Conservation (phyloP, 176 grass and related monocot genomes). For the Alloteropsis semialata region DNA sequence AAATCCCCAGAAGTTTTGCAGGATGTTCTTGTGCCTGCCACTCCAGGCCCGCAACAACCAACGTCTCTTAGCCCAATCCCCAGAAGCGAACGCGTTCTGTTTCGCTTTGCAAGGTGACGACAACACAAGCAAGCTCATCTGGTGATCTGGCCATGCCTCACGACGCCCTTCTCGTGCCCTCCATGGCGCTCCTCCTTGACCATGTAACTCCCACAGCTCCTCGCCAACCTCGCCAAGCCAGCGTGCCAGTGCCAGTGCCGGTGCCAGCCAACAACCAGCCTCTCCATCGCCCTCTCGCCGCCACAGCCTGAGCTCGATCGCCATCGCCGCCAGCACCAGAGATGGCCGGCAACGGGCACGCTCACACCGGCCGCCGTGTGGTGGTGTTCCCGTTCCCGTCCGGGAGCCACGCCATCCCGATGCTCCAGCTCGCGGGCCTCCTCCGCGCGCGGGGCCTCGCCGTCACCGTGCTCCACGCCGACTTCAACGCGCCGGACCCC, state of each 20-base stretch:
- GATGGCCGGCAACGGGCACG: not conserved
- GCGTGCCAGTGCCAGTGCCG: not conserved
- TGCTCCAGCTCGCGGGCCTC: conserved; percentile 37
- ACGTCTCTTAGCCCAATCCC: not conserved
- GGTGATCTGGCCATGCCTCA: not conserved
- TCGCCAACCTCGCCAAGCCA: not conserved
- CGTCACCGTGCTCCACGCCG: conserved; percentile 48
- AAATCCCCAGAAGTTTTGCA: no score
- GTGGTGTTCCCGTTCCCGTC: conserved; percentile 45
- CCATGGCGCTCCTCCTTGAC: not conserved
- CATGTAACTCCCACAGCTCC: no score
- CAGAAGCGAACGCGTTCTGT: not conserved
- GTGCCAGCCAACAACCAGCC: not conserved
- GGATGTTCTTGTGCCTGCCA: no score
- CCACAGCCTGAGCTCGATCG: not conserved
- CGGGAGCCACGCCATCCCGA: conserved; percentile 35
- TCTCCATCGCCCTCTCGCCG: not conserved
- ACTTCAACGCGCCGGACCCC: conserved; percentile 32
- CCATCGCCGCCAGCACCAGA: not conserved
- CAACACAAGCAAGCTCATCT: not conserved
- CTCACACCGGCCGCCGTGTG: not conserved
- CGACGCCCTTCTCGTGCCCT: not conserved
- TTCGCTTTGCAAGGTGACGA: not conserved
- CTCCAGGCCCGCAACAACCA: no score
- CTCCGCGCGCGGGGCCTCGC: conserved; percentile 27